Base-by-base conservation (phyloP, 805 yeast genomes). In the Candida hispaniensis region DNA sequence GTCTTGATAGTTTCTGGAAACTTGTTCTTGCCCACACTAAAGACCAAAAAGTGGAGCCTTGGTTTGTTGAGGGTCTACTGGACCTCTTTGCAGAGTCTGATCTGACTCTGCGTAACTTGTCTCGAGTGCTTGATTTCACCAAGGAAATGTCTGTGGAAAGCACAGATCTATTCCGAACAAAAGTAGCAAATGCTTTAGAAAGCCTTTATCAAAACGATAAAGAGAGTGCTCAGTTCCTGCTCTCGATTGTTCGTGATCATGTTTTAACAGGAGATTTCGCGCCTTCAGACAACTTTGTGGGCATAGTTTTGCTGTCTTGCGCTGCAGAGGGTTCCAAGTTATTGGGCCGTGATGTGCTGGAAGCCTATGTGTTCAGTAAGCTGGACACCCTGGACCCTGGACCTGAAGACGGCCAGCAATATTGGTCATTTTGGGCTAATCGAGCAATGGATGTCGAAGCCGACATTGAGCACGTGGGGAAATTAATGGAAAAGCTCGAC, bases 21-120 rank as follows among this genome's bases (percentile, higher is more conserved):
- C 21, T 33, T 5, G 35, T 46, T 7, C 39, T 23, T 15, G 24
- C 18, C 9, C 23, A 16, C 11, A 38, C 45, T 9, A 34, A 26
- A 32, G 19, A 14, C 14, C 39, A 38, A n/a, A n/a, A 25, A 1
- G 35, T 30, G 6, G 46, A 42, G n/a, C 14, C 29, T 5, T 19
- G 12, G n/a, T 44, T 43, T 11, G 49, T 32, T 7, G 10, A 9
- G 5, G 17, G 8, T 7, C 12, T 17, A 6, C 13, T 32, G 15
- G 14, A 17, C 4, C 10, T 32, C 8, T 13, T 32, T 6, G 16
- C 35, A 3, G 35, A 23, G 5, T 14, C 27, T 4, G 26, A 30
- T 12, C 14, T 23, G 28, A 32, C 35, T 2, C 35, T 32, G 4
- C 22, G 35, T 10, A 32, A 32, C 18, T 26, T 32, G 7, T 26